Base-by-base conservation (phyloP, 2,329 filamentous ascomycete genomes). In the Alternaria longipes region DNA sequence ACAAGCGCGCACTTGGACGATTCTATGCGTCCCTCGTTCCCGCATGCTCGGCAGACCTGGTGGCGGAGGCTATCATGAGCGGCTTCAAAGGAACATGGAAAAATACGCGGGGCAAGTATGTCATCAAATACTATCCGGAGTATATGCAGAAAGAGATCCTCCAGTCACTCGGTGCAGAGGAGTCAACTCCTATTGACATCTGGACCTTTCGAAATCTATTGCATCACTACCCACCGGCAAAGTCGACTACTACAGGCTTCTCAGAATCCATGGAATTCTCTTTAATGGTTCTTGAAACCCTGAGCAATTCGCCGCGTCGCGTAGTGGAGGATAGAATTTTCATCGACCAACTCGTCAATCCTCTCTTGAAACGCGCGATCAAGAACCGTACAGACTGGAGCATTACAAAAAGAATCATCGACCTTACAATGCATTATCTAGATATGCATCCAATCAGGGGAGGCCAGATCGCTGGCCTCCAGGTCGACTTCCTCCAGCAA, bases 201-300 rank as follows among this genome's bases (percentile, higher is more conserved):
- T 55, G 26, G 46, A 56, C 42, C 51, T 45, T 70, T 44, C 3
- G 32, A 18, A 28, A 20, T 32, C 58, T 71, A 40, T 22, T 68
- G 22, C 61, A 42, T 14, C 49, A 55, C 8, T 69, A 55, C 22
- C 69, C 70, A 9, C 36, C 65, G 11, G 22, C 32, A 5, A 51
- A 41, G 11, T 53, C 59, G 8, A 18, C 30, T 16, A 26, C 52
- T 8, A 49, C 26, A 11, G 62, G 67, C 4, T 64, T 75, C 41
- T 74, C 74, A 4, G 57, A 62, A 3, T 73, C 74, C 2, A 76
- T 77, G 74, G 26, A 62, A 2, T 76, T 75, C 54, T 68, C 70
- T 7, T 42, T 75, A 1, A 45, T 62, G 0, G 34, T 73, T 8
- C 55, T 77, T 11, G 50, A 54, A 20, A 57, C 16, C 5, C 22